Base-by-base conservation (phyloP, 371 early-diverging fungal genomes). In the Circinella minor region DNA sequence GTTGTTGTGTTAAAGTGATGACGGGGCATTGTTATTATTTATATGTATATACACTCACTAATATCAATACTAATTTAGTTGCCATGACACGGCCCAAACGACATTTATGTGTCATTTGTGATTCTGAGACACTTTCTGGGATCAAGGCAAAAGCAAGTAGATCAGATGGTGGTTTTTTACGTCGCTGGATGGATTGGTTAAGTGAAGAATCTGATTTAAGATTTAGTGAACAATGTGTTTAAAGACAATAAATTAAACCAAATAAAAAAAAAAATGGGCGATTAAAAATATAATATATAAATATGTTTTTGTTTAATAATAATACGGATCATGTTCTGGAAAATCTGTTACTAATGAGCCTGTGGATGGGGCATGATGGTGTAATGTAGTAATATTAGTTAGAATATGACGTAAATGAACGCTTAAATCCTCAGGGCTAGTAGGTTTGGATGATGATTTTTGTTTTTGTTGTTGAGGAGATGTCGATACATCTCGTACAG, bases 1-100 rank as follows among this genome's bases (percentile, higher is more conserved):
- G 43, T 9, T 43, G 11, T 3, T 27, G 27, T 27, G 0, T 27
- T 9, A 43, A 43, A 43, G 43, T 43, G 6, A 43, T 43, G 43
- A 43, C 27, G 27, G 27, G 27, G 27, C 27, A 27, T 27, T 27
- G 27, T 27, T 27, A 27, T 27, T 27, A 27, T 27, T 27, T 27
- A 27, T 43, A 43, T 43, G 6, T 11, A 43, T 43, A 6, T 6
- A 9, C 9, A 43, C 43, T 11, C 43, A 43, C 1, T 9, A 43
- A 43, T 0, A 43, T 43, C 27, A 11, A 43, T 43, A 11, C 11
- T 43, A 9, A 9, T 43, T 43, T 43, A 84, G 98, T 98, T 55
- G 96, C 97, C 8, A 87, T 99, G 74, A 98, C 98, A 37, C 83
- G 99, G 14, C 93, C 97, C 27, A 93, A 92, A 68, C 82, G 96